Evolutionary conservation across 1,139 yeast genomes (phyloP), one percentile per base, ranked within the genome.

Genomic region (Geotrichum carabidarum): DNA sequence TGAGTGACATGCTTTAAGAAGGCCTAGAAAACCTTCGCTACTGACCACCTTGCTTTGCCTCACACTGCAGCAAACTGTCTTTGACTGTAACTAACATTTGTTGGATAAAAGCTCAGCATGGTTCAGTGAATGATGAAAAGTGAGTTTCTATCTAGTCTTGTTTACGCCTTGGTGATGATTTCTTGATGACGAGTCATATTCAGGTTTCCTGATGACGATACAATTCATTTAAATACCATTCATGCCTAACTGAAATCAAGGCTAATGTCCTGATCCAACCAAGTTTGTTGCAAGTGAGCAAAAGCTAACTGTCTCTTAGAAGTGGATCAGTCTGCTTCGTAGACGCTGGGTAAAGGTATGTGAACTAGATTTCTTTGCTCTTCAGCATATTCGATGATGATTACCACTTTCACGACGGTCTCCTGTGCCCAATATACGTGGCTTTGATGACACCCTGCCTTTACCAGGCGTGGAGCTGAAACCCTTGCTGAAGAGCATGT

Each of bases 351-450:
- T 34, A 34, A n/a, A 34, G 27, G 27, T 22, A 22, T 22, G 27
- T 22, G 27, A 22, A 22, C 27, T 3, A 22, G 27, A 3, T 22
- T 5, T 22, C 27, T 22, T 22, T 22, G 27, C 27, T 22, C 27
- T 22, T 22, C 27, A 31, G 37, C 22, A 22, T 53, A 54, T 60
- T 63, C 71, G 86, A 86, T 84, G 79, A 90, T 90, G 97, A 88
- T 76, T 75, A 74, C 86, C 93, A 88, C 87, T 77, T 84, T 91
- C 98, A 91, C 98, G 98, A 91, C 98, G 98, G 98, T 91, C 98
- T 85, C 86, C 98, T 90, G 96, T 79, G 91, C 84, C 80, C 78
- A 79, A 81, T 79, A 82, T 82, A 79, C 80, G 80, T 75, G 79
- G 82, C 89, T 71, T 80, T 91, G 98, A 91, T 91, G 98, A 91